These are phyloP conservation scores for Cyclocybe cylindracea DNA, from an alignment of 768 basidiomycete genomes.

Conservation along the genomic window DNA sequence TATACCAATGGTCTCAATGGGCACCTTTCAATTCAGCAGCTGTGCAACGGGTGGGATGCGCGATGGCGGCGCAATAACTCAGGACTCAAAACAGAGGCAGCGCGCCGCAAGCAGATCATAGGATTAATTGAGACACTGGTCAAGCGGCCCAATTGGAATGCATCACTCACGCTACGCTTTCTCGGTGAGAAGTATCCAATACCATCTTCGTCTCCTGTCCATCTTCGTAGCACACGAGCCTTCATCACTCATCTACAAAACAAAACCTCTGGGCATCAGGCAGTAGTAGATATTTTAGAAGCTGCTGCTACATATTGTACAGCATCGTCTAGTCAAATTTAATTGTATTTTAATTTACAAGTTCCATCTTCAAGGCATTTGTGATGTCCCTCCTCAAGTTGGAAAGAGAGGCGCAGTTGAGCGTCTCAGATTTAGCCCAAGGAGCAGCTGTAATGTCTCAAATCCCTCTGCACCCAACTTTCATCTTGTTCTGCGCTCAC, in stretches of 20 bases:
- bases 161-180: not conserved
- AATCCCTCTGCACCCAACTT: too few relatives aligned
- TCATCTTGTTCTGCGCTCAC: too few relatives aligned
- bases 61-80: not conserved
- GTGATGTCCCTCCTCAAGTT: too few relatives aligned
- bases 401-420: too few relatives aligned
- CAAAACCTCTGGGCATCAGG: not conserved
- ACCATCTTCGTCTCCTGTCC: not conserved
- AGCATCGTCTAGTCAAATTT: too few relatives aligned
- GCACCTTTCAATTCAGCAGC: not conserved
- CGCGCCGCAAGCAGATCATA: not conserved
- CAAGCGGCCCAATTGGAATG: constrained; percentile 3
- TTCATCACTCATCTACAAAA: not conserved
- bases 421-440: too few relatives aligned
- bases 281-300: not conserved
- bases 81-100: constrained; percentile 4
- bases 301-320: too few relatives aligned
- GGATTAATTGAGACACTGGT: not conserved
- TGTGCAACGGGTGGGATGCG: not conserved
- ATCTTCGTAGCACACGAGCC: not conserved
- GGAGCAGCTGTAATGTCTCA: too few relatives aligned
- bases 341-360: too few relatives aligned
- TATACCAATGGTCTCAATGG: constrained; percentile 5
- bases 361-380: too few relatives aligned
- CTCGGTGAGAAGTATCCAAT: constrained; percentile 2